These are phyloP conservation scores for Phytophthora hibernalis DNA, from an alignment of 352 stramenopile genomes.

Conservation along the genomic window DNA sequence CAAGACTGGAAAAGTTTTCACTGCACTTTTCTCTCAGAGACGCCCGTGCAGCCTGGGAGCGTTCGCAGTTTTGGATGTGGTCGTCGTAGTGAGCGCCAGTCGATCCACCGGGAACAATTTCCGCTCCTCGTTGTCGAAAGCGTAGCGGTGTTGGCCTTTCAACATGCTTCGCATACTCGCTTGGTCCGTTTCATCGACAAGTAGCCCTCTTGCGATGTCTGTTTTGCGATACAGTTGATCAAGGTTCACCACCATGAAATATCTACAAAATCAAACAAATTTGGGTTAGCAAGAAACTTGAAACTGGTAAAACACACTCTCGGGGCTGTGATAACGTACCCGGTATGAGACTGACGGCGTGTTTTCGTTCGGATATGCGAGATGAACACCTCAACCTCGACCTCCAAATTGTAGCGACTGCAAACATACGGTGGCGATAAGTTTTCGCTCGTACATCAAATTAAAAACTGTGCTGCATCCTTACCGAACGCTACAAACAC, in stretches of 20 bases:
- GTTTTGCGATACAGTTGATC: conserved; percentile 51
- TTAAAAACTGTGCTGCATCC: background rate
- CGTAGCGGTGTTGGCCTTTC: conserved; percentile 69
- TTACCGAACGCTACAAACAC: conserved; percentile 59
- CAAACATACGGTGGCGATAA: background rate
- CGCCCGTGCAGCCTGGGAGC: background rate
- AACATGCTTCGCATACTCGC: conserved; percentile 61
- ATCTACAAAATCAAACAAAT: conserved; percentile 13
- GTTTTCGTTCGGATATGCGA: conserved; percentile 41
- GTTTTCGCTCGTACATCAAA: background rate
- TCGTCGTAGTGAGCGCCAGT: conserved; percentile 27
- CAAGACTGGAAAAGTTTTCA: too few relatives aligned
- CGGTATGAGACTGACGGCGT: conserved; percentile 2
- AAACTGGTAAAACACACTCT: background rate
- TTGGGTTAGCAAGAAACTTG: background rate
- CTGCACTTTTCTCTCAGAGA: background rate
- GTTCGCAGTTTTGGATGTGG: background rate
- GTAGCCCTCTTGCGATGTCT: conserved; percentile 53
- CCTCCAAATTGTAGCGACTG: conserved; percentile 61
- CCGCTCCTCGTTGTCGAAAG: conserved; percentile 63
- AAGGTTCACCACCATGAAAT: conserved; percentile 72
- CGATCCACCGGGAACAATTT: conserved; percentile 48
- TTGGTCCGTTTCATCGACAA: conserved; percentile 60
- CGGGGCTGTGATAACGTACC: background rate
- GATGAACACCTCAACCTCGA: conserved; percentile 73